phyloP scores from a whole-genome alignment of 208 protist genomes.

The Phytomonas francai region DNA sequence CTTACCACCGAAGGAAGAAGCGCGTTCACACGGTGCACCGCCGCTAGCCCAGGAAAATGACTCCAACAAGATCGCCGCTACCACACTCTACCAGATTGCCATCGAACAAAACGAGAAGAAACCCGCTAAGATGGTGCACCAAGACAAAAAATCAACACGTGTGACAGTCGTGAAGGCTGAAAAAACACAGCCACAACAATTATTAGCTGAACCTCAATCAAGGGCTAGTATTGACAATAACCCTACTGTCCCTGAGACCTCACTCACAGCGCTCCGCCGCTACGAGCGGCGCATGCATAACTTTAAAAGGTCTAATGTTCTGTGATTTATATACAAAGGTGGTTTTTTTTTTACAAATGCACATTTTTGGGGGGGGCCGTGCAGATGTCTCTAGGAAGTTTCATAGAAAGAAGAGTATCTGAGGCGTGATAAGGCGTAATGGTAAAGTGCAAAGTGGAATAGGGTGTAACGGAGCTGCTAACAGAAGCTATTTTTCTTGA shows the following conservation, averaged over 20 bases:
- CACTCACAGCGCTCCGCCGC: not conserved
- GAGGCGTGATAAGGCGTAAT: not conserved
- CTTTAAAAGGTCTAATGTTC: not conserved
- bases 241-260: not conserved
- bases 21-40: not conserved
- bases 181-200: not conserved
- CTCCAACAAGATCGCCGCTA: not conserved
- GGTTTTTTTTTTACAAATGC: not conserved
- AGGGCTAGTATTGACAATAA: not conserved
- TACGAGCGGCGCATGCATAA: not conserved
- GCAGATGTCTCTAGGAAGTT: not conserved
- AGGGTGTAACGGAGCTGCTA: not conserved
- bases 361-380: not conserved
- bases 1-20: not conserved
- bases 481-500: not conserved
- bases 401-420: not conserved
- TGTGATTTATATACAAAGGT: not conserved
- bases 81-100: not conserved
- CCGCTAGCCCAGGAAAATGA: not conserved
- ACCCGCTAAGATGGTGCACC: conserved; percentile 7
- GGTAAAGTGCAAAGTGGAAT: not conserved
- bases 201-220: not conserved
- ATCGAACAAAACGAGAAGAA: conserved; percentile 4
- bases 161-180: not conserved
- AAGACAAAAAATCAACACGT: conserved; percentile 4